Evolutionary conservation across 177 flowering plant species (phyloP).

Genomic region (Vitis hybrid): DNA sequence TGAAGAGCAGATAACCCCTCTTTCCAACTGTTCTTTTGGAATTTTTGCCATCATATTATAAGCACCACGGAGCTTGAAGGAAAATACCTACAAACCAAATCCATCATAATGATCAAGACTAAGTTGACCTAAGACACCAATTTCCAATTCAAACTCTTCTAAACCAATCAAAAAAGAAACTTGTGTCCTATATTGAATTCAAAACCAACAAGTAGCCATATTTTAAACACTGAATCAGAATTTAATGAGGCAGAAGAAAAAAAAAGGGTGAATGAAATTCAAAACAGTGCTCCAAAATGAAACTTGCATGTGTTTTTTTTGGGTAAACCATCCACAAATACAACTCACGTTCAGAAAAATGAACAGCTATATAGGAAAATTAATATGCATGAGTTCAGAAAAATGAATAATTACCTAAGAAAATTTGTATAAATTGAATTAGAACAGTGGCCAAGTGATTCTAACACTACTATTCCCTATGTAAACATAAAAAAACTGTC

Average conservation of each 20-base stretch:
- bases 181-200: background rate
- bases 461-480: too few species aligned
- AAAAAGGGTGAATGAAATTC: background rate
- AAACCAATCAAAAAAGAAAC: background rate
- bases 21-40: constrained; percentile 62
- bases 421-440: too few species aligned
- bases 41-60: constrained; percentile 98
- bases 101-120: constrained; percentile 7
- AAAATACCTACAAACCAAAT: constrained; percentile 65
- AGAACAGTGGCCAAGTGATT: too few species aligned
- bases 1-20: constrained; percentile 94
- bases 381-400: too few species aligned
- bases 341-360: too few species aligned
- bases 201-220: background rate
- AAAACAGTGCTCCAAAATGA: too few species aligned
- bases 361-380: too few species aligned
- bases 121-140: background rate
- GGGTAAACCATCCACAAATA: too few species aligned
- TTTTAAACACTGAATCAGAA: background rate
- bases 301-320: too few species aligned
- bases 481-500: too few species aligned
- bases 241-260: background rate
- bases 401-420: too few species aligned
- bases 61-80: constrained; percentile 96
- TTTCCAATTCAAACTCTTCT: background rate